Evolutionary conservation across 352 stramenopile genomes (phyloP), one percentile per base, ranked within the genome.

Genomic region (Pythium insidiosum): DNA sequence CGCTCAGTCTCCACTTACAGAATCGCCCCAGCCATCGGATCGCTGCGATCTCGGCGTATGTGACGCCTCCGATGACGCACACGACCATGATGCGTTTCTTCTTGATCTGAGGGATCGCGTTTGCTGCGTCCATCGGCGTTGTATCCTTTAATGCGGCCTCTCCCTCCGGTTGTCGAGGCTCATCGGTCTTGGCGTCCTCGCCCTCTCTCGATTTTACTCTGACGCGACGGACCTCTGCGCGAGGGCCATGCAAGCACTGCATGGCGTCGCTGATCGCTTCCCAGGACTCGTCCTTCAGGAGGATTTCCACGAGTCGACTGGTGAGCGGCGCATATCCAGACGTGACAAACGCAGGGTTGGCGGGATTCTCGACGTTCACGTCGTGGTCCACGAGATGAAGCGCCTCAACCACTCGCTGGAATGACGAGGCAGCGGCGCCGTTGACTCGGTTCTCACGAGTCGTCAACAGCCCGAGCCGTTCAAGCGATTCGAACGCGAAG

Each of bases 311-410:
- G 1, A 90, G 50, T 13, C 72, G 63, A 38, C 70, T 74, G 26
- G 74, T 81, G 33, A 90, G 75, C 11, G 80, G 77, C 12, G 60
- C 62, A 40, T 88, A 90, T 9, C 80, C 77, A 10, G 66, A 74
- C 0, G 78, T 89, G 13, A 90, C 77, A 19, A 84, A 92, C 13
- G 75, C 73, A 3, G 69, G 52, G 28, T 58, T 77, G 40, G 65
- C 60, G 2, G 72, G 75, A 28, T 73, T 68, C 7, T 77, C 60
- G 2, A 66, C 33, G 34, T 87, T 73, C 23, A 84, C 60, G 16
- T 84, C 57, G 34, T 83, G 22, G 42, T 88, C 71, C 19, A 83
- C 72, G 21, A 70, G 56, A 37, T 55, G 58, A 6, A 88, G 54
- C 33, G 33, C 35, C 2, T 22, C 22, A 16, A 33, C 31, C 12